These are phyloP conservation scores for Huntiella moniliformis DNA, from an alignment of 2,329 filamentous ascomycete species.

Conservation along the genomic window DNA sequence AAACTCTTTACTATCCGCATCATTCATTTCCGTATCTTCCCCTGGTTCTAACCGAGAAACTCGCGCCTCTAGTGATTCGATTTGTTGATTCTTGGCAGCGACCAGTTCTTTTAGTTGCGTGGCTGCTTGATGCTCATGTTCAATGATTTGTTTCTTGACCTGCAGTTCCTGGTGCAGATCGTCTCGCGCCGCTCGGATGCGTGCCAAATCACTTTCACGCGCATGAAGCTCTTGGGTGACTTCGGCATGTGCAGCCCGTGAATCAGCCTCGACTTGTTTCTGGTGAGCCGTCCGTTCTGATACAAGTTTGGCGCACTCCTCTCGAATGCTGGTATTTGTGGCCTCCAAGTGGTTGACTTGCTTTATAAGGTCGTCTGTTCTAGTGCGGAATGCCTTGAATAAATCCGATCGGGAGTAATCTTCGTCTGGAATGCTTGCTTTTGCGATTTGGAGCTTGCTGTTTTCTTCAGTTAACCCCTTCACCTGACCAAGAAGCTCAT, in stretches of 20 bases:
- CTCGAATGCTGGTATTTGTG: slow-evolving; percentile 63
- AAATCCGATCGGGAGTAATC: slow-evolving; percentile 85
- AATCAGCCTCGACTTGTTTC: slow-evolving; percentile 63
- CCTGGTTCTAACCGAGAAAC: slow-evolving; percentile 46
- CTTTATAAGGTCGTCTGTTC: slow-evolving; percentile 84
- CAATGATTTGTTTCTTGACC: slow-evolving; percentile 60
- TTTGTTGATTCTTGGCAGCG: slow-evolving; percentile 60
- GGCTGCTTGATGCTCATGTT: slow-evolving; percentile 50
- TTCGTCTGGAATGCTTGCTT: slow-evolving; percentile 59
- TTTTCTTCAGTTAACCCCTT: slow-evolving; percentile 59
- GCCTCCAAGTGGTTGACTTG: slow-evolving; percentile 83
- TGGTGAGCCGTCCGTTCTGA: slow-evolving; percentile 71
- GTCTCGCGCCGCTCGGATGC: slow-evolving; percentile 69
- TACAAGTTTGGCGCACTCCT: slow-evolving; percentile 70
- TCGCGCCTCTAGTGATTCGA: slow-evolving; percentile 66
- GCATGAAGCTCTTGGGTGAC: slow-evolving; percentile 65
- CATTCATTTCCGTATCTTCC: slow-evolving; percentile 28
- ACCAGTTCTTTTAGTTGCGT: slow-evolving; percentile 66
- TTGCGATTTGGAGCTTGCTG: slow-evolving; percentile 39
- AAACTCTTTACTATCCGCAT: slow-evolving; percentile 20
- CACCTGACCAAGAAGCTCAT: slow-evolving; percentile 57
- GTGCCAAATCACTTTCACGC: slow-evolving; percentile 66
- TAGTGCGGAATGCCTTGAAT: slow-evolving; percentile 77
- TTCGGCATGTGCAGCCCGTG: slow-evolving; percentile 52
- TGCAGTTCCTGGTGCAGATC: slow-evolving; percentile 68